Percentiles rank a stretch among this genome's conserved stretches.
phyloP scores from a whole-genome alignment of 257 asterid species.

The Rubia yunnanensis region DNA sequence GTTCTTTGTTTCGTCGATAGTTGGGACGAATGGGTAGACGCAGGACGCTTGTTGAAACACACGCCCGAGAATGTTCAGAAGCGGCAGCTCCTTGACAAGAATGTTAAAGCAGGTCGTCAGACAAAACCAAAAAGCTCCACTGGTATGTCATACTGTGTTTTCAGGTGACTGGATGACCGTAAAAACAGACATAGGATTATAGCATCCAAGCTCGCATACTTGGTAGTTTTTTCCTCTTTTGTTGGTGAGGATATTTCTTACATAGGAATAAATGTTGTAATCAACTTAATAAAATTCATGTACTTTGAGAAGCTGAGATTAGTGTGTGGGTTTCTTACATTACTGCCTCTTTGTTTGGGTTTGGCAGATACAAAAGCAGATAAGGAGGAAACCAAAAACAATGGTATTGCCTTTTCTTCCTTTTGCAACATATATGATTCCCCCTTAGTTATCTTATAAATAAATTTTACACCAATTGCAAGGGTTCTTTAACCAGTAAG shows the following conservation, averaged over 20 bases:
- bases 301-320: slow-evolving; percentile 4
- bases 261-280: not conserved
- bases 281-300: not conserved
- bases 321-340: not conserved
- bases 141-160: slow-evolving; percentile 34
- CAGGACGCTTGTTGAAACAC: slow-evolving; percentile 74
- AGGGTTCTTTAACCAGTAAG: too few relatives aligned
- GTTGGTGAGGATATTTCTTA: slow-evolving; percentile 1
- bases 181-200: not conserved
- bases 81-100: slow-evolving; percentile 73
- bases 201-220: not conserved
- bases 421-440: not conserved
- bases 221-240: not conserved
- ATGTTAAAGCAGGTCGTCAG: slow-evolving; percentile 63
- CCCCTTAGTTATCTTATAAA: too few relatives aligned
- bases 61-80: slow-evolving; percentile 65
- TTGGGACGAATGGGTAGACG: slow-evolving; percentile 98
- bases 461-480: not conserved
- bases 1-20: slow-evolving; percentile 39
- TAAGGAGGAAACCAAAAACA: slow-evolving; percentile 8
- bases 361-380: slow-evolving; percentile 8
- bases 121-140: slow-evolving; percentile 65
- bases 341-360: not conserved
- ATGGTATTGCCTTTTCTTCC: not conserved
- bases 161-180: not conserved